phyloP scores from a whole-genome alignment of 2,329 filamentous ascomycete species.

The Sporothrix globosa region DNA sequence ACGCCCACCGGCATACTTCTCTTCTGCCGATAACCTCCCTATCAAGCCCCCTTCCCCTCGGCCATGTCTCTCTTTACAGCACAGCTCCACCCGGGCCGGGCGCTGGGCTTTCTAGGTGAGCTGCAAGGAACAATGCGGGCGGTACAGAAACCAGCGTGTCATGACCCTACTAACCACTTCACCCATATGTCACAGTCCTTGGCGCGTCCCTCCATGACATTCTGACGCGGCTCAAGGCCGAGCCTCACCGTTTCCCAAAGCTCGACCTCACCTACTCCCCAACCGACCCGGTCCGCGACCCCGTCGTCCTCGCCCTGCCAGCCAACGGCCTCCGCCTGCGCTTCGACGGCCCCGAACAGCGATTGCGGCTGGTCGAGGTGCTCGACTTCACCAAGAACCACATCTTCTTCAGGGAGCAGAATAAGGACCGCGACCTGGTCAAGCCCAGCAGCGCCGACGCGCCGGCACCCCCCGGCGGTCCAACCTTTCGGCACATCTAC shows the following conservation, averaged over 20 bases:
- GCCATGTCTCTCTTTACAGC: slow-evolving; percentile 55
- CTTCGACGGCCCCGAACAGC: slow-evolving; percentile 92
- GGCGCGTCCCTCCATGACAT: slow-evolving; percentile 91
- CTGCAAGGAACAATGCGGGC: neutral
- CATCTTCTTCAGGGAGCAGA: slow-evolving; percentile 74
- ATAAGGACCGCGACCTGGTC: slow-evolving; percentile 71
- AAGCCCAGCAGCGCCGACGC: slow-evolving; percentile 54
- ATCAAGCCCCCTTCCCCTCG: neutral
- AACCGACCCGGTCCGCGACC: slow-evolving; percentile 71
- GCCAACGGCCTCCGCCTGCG: slow-evolving; percentile 85
- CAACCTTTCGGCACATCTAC: slow-evolving; percentile 86
- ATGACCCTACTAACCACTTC: slow-evolving; percentile 33
- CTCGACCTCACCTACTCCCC: slow-evolving; percentile 82
- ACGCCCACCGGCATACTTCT: no score
- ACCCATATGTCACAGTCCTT: slow-evolving; percentile 61
- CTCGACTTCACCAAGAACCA: slow-evolving; percentile 84
- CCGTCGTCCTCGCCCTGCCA: slow-evolving; percentile 75
- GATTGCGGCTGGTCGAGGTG: slow-evolving; percentile 87
- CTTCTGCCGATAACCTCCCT: neutral
- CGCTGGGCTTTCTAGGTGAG: slow-evolving; percentile 63
- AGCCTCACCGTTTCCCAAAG: slow-evolving; percentile 78
- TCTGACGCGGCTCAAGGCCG: slow-evolving; percentile 82
- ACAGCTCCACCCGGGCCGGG: slow-evolving; percentile 68
- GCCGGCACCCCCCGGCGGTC: slow-evolving; percentile 53
- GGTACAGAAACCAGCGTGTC: neutral